Conservation (phyloP, 805 yeast genomes). For the Candida succiphila region DNA sequence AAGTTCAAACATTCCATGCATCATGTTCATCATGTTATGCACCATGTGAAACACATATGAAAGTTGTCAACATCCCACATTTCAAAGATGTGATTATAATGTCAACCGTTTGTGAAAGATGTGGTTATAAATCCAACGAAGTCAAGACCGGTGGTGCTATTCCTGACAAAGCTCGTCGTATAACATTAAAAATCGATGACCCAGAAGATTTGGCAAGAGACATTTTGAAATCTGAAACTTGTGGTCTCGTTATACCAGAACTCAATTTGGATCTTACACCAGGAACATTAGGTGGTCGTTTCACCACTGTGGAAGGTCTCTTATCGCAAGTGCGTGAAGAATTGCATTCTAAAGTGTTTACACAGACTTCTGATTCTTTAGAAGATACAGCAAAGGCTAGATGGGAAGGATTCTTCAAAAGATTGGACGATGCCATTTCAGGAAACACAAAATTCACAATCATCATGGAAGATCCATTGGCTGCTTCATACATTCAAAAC, state of each 20-base stretch:
- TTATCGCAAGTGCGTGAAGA: slow-evolving; percentile 85
- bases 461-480: slow-evolving; percentile 88
- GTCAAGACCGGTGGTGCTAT: slow-evolving; percentile 98
- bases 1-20: slow-evolving; percentile 88
- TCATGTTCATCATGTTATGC: slow-evolving; percentile 85
- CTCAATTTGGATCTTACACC: slow-evolving; percentile 82
- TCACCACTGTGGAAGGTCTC: slow-evolving; percentile 94
- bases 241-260: slow-evolving; percentile 81
- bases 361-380: slow-evolving; percentile 89
- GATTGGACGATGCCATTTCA: slow-evolving; percentile 65
- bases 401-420: slow-evolving; percentile 74
- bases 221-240: slow-evolving; percentile 88
- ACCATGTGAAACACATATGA: slow-evolving; percentile 90
- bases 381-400: slow-evolving; percentile 62
- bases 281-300: slow-evolving; percentile 96
- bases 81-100: slow-evolving; percentile 94
- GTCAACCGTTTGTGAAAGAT: slow-evolving; percentile 86
- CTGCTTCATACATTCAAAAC: slow-evolving; percentile 91
- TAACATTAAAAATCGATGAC: slow-evolving; percentile 69
- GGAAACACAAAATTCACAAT: slow-evolving; percentile 82
- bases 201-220: slow-evolving; percentile 92
- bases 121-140: slow-evolving; percentile 95
- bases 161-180: slow-evolving; percentile 73
- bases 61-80: slow-evolving; percentile 92
- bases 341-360: slow-evolving; percentile 72